Evolutionary conservation across 2,329 filamentous ascomycete species (phyloP), one percentile per base, ranked within the genome.

Genomic region (Dactylella cylindrospora): DNA sequence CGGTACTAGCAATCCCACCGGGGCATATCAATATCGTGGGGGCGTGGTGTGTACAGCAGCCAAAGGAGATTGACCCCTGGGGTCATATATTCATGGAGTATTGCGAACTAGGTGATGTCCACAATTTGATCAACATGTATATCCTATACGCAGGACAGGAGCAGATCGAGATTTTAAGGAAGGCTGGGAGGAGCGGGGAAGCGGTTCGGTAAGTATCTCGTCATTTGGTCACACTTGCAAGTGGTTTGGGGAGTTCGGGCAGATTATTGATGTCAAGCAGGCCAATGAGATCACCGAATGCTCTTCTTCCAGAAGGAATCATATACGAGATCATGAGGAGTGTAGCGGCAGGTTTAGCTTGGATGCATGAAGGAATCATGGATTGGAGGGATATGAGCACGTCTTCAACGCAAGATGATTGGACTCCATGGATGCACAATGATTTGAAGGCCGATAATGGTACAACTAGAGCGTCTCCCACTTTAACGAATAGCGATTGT

Each of bases 21-120:
- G 54, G 54, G 8, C 54, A 60, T 40, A 29, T 32, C 13, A 60
- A 52, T 20, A 36, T 60, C 17, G 13, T 60, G 5, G 6, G 25
- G 2, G 39, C 31, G 5, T 35, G 46, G 10, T 36, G 40, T 13
- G 32, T 38, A 5, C 52, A 46, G 13, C 19, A 28, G n/a, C 54
- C 54, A 5, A 36, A 38, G 10, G 3, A 5, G 5, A 28, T 15
- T 2, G 32, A 47, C 22, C 32, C 20, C 5, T 46, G 23, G 12
- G 54, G 54, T n/a, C 46, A 60, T 20, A 46, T 60, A 17, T 52
- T 60, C 17, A 60, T 47, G 46, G 54, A 60, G 31, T 52, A 39
- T 20, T 60, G 54, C 19, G 22, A 60, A 19, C 19, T 60, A 6
- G 54, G 54, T 9, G 54, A 60, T 25, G 32, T 60, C 2, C 5